phyloP scores from a whole-genome alignment of 1,284 basidiomycete genomes.

The Cryptococcus sp. region DNA sequence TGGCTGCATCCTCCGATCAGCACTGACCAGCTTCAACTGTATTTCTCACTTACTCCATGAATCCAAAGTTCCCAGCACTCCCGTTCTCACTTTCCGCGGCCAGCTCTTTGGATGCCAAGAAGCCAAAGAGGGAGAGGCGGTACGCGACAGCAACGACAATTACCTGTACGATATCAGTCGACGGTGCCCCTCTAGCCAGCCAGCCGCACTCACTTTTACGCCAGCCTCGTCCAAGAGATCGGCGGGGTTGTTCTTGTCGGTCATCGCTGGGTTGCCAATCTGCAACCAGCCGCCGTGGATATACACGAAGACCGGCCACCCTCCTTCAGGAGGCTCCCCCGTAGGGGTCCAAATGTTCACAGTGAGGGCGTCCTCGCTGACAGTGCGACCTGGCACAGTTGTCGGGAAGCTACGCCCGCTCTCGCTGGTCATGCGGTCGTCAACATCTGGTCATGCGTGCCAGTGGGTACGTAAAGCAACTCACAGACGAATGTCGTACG shows the following conservation, averaged over 20 bases:
- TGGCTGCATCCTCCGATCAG: slow-evolving; percentile 23
- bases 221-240: background rate
- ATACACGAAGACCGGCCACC: slow-evolving; percentile 26
- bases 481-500: slow-evolving; percentile 22
- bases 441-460: no score
- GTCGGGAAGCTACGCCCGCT: background rate
- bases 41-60: background rate
- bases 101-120: slow-evolving; percentile 9
- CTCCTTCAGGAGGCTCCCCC: slow-evolving; percentile 15
- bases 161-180: slow-evolving; percentile 6
- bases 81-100: slow-evolving; percentile 5
- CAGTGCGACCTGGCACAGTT: background rate
- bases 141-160: slow-evolving; percentile 22
- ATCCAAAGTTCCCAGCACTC: slow-evolving; percentile 23
- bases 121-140: slow-evolving; percentile 8
- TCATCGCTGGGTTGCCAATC: slow-evolving; percentile 27
- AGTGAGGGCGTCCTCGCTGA: slow-evolving; percentile 22
- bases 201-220: slow-evolving; percentile 1
- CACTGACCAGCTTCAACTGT: no score
- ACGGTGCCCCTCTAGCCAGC: background rate
- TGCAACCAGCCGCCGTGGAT: slow-evolving; percentile 30
- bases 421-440: background rate
- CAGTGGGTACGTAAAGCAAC: background rate
- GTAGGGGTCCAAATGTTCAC: slow-evolving; percentile 27
- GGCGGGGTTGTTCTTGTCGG: slow-evolving; percentile 16